Conservation (phyloP, 148 eudicot species). For the Rhododendron mucronatum region DNA sequence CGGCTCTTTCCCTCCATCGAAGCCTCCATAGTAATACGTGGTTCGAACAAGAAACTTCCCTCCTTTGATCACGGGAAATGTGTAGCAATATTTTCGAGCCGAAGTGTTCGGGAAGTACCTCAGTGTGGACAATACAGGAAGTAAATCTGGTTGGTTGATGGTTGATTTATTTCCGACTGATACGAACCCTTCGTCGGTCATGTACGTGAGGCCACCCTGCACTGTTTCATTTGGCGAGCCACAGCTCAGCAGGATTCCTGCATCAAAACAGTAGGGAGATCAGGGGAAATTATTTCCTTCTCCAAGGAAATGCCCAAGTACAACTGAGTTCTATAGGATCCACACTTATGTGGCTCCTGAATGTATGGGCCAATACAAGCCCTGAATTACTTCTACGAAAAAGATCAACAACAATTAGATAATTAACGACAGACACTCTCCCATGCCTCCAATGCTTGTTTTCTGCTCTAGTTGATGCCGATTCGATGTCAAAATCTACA, state of each 20-base stretch:
- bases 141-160: constrained; percentile 24
- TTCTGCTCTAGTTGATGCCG: neutral
- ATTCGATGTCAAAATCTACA: neutral
- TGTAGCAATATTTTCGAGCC: constrained; percentile 55
- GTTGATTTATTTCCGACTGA: constrained; percentile 45
- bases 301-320: neutral
- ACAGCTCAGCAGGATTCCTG: constrained; percentile 62
- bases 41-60: constrained; percentile 51
- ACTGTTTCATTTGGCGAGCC: constrained; percentile 35
- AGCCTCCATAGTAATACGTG: constrained; percentile 69
- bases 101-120: constrained; percentile 53
- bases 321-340: neutral
- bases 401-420: neutral
- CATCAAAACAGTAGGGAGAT: neutral
- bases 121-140: constrained; percentile 48
- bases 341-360: neutral
- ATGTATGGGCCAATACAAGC: neutral
- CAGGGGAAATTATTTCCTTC: neutral
- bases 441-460: neutral
- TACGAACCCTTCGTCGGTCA: constrained; percentile 42
- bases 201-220: constrained; percentile 37
- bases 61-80: constrained; percentile 44
- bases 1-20: constrained; percentile 65
- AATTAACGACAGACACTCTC: neutral
- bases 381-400: neutral